Percentiles rank a stretch among this genome's conserved stretches.
Evolutionary conservation across 352 stramenopile species (phyloP).

Genomic region (Pythium aquatile): DNA sequence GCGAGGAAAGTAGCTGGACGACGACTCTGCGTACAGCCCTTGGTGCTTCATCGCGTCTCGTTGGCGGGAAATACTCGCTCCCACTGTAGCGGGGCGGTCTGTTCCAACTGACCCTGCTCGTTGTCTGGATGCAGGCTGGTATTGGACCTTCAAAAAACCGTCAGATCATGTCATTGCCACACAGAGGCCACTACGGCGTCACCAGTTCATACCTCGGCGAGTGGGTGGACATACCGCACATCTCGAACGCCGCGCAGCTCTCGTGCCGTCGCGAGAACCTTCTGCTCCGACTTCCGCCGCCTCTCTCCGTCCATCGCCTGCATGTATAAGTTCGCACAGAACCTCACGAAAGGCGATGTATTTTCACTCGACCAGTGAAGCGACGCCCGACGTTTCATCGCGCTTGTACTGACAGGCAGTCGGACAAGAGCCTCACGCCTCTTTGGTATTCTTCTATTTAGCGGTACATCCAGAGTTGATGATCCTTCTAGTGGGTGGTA

Average conservation of each 20-base stretch:
- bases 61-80: conserved; percentile 4
- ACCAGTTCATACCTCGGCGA: conserved; percentile 30
- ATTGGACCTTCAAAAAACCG: not conserved
- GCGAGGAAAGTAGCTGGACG: conserved; percentile 50
- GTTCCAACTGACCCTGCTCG: not conserved
- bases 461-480: not conserved
- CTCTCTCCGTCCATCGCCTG: not conserved
- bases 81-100: conserved; percentile 36
- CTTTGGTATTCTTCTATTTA: not conserved
- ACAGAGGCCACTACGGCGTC: too few species aligned
- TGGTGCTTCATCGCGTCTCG: conserved; percentile 31
- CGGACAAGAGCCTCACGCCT: not conserved
- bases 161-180: too few species aligned
- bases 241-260: conserved; percentile 22
- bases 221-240: conserved; percentile 35
- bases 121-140: not conserved
- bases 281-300: conserved; percentile 17
- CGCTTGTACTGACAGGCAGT: not conserved
- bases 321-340: not conserved
- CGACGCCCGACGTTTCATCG: conserved; percentile 11
- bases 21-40: conserved; percentile 31
- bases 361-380: conserved; percentile 2
- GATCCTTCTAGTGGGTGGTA: not conserved
- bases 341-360: not conserved
- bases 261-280: conserved; percentile 4